Evolutionary conservation across 2,329 filamentous ascomycete species (phyloP).

Genomic region (Xylariaceae sp.): DNA sequence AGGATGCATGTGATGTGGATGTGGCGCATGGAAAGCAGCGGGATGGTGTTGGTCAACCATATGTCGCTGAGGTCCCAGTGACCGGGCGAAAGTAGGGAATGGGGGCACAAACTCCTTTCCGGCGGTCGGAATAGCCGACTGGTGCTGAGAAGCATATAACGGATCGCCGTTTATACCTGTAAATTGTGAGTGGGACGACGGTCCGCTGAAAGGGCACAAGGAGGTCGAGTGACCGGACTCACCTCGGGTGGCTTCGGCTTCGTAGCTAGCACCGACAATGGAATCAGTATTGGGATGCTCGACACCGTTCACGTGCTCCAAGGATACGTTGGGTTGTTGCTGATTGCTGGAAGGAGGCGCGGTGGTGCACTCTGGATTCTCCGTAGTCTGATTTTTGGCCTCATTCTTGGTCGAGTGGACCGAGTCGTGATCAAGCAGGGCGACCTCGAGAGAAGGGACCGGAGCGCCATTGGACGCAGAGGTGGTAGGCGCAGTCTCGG

Average conservation of each 20-base stretch:
- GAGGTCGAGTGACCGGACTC: neutral
- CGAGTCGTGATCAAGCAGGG: constrained; percentile 27
- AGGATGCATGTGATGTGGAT: constrained; percentile 28
- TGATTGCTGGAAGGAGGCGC: constrained; percentile 11
- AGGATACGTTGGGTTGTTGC: constrained; percentile 4
- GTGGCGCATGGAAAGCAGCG: constrained; percentile 22
- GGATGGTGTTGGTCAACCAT: constrained; percentile 23
- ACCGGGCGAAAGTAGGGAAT: constrained; percentile 21
- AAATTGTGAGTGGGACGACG: constrained; percentile 3
- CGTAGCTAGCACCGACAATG: constrained; percentile 1
- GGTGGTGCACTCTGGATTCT: constrained; percentile 26
- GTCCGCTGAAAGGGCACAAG: neutral
- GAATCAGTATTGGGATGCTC: constrained; percentile 12
- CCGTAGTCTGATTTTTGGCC: constrained; percentile 26
- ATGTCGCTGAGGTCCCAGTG: constrained; percentile 21
- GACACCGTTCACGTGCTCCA: constrained; percentile 12
- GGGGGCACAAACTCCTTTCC: constrained; percentile 20
- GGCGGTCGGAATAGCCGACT: constrained; percentile 23
- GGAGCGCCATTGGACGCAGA: constrained; percentile 25
- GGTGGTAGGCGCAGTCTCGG: constrained; percentile 17
- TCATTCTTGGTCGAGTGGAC: constrained; percentile 22
- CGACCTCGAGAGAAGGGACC: constrained; percentile 33
- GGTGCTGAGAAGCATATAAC: constrained; percentile 21
- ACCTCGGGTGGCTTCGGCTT: constrained; percentile 17
- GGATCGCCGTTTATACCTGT: constrained; percentile 11